Evolutionary conservation across 2,329 filamentous ascomycete genomes (phyloP), one percentile per base, ranked within the genome.

Genomic region (Hymenotorrendiella dingleyae): DNA sequence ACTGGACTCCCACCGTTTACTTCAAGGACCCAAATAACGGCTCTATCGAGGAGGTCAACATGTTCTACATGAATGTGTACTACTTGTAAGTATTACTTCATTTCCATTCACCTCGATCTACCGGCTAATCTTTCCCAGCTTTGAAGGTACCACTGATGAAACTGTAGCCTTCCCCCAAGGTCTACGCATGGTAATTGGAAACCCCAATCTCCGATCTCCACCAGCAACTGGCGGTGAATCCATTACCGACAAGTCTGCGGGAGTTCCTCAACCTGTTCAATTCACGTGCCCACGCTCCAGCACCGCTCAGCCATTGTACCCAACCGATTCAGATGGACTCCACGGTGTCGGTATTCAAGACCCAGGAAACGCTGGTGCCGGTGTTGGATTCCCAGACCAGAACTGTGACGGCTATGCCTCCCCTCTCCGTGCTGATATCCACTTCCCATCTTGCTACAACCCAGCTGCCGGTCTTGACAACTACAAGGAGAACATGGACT

Each of bases 371-470:
- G 52, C 70, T 52, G 76, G 74, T 36, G 66, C 73, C 33, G 79
- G 79, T 48, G 68, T 72, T 14, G 79, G 77, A n/a, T 84, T 93
- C 60, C 86, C 86, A 21, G 72, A 81, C 58, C 71, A 75, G 59
- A 74, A 81, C 56, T 89, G 86, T 60, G 78, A 84, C 55, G 73
- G 76, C 39, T 70, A 65, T 43, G 71, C 69, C 51, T 80, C 79
- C 39, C 78, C 79, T 46, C 70, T 94, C 36, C 84, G 89, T 41
- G 71, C 90, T 33, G 89, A 94, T 65, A 67, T 94, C 49, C 86
- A 86, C 74, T 94, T 94, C 67, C 86, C 87, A 2, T 90, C 84
- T 3, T 94, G 88, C 75, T 93, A 87, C 81, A 86, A 93, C 56
- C 86, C 86, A 38, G 72, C 78, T 52, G 80, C 42, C 16, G 52